Percentiles rank a stretch among this genome's conserved stretches.
Evolutionary conservation across 345 rosid species (phyloP).

Genomic region (Linum lewisii): DNA sequence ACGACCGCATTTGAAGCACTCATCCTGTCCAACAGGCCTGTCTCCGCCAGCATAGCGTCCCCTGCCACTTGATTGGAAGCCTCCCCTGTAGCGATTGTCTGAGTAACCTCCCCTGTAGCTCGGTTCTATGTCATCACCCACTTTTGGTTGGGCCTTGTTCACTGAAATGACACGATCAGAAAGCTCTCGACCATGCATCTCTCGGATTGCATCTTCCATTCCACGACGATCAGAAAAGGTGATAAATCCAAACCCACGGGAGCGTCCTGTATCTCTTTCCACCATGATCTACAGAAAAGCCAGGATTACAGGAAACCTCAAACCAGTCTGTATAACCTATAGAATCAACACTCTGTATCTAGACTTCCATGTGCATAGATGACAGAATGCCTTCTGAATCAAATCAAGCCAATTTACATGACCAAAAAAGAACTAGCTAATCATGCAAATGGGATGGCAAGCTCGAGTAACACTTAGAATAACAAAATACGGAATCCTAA

Average conservation of each 20-base stretch:
- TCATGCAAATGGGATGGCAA: too few species aligned
- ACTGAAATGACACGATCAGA: conserved; percentile 88
- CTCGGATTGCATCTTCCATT: conserved; percentile 93
- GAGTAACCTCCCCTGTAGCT: conserved; percentile 13
- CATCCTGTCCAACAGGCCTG: conserved; percentile 71
- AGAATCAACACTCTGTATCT: neutral
- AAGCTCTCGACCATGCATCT: conserved; percentile 91
- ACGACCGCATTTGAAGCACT: conserved; percentile 94
- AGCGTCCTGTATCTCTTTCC: conserved; percentile 93
- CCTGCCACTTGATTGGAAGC: conserved; percentile 62
- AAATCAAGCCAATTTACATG: too few species aligned
- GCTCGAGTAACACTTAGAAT: too few species aligned
- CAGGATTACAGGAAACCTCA: conserved; percentile 6
- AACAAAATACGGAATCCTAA: too few species aligned
- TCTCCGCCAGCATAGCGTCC: conserved; percentile 62
- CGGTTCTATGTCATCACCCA: conserved; percentile 47
- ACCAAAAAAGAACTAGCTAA: too few species aligned
- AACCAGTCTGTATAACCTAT: conserved; percentile 12
- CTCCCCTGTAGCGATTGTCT: conserved; percentile 74
- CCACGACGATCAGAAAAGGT: conserved; percentile 87
- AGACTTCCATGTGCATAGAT: neutral
- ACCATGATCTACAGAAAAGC: conserved; percentile 67
- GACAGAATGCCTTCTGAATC: too few species aligned
- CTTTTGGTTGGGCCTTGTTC: conserved; percentile 91
- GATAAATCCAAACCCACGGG: conserved; percentile 95